Evolutionary conservation across 257 asterid species (phyloP).

Genomic region (Paraleonurus japonicus): DNA sequence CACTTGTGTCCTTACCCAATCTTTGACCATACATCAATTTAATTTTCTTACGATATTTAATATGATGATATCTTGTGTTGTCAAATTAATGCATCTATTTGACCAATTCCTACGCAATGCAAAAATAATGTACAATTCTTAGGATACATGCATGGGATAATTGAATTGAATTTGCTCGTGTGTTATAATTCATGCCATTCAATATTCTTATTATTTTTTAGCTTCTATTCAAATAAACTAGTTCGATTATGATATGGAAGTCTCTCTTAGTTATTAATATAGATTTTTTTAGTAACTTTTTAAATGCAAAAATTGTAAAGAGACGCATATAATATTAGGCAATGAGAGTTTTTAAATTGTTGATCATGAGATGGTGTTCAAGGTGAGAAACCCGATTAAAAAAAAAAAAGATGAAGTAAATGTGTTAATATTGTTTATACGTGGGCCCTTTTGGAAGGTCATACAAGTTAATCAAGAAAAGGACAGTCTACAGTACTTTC

Average conservation of each 20-base stretch:
- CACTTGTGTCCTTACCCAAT: slow-evolving; percentile 25
- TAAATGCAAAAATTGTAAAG: too few species aligned
- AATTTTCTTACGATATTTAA: slow-evolving; percentile 24
- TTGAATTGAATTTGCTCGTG: neutral
- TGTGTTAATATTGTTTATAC: neutral
- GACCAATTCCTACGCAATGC: slow-evolving; percentile 26
- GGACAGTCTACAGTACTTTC: slow-evolving; percentile 6
- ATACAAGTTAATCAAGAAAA: neutral
- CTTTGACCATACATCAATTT: slow-evolving; percentile 34
- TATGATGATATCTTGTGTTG: neutral
- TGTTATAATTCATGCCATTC: neutral
- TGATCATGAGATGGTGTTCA: too few species aligned
- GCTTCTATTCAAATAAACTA: too few species aligned
- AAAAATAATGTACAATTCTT: neutral
- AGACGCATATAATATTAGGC: too few species aligned
- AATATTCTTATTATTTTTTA: too few species aligned
- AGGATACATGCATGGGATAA: too few species aligned
- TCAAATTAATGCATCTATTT: slow-evolving; percentile 26
- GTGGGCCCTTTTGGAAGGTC: neutral
- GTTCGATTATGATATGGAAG: too few species aligned
- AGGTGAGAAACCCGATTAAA: neutral
- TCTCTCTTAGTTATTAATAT: too few species aligned
- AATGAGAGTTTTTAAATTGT: too few species aligned
- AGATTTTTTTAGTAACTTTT: too few species aligned
- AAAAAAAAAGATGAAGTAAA: neutral